Base-by-base conservation (phyloP, 2,329 filamentous ascomycete species). In the Dactylella cylindrospora region DNA sequence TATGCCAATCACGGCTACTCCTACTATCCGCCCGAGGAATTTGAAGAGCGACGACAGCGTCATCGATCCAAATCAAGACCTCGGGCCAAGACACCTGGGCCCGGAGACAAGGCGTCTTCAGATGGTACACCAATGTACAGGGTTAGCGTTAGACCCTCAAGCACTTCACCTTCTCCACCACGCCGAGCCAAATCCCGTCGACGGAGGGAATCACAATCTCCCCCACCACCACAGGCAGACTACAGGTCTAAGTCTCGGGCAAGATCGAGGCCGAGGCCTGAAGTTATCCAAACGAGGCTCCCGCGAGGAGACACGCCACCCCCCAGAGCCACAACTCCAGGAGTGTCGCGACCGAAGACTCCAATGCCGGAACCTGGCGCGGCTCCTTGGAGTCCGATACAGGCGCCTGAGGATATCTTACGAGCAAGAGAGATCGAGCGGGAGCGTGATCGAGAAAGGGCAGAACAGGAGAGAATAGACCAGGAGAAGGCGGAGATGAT, bases 211-310 rank as follows among this genome's bases (percentile, higher is more conserved):
- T 62, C 57, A 8, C 57, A 36, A 5, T 54, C 49, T 0, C 57
- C 57, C 0, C n/a, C n/a, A n/a, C n/a, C n/a, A n/a, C n/a, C n/a
- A n/a, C n/a, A n/a, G n/a, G 57, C 20, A 6, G 22, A 25, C 7
- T 62, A 54, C 25, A 28, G 57, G 22, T 46, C 57, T 2, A 62
- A 50, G 20, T 62, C 57, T 3, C 49, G 49, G 20, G 50, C 43
- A 38, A 49, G 57, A 26, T 62, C 57, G 3, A 49, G 57, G 3
- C 36, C 57, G 9, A 36, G 57, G 6, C 57, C 57, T 20, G 57
- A 62, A 20, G 54, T 62, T 12, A 35, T 62, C 10, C 57, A 62
- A 29, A 4, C 33, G 8, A 39, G 13, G 5, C 41, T 33, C n/a
- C 45, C 41, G 9, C 15, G 15, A 1, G 49, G 20, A 10, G 26